Conservation (phyloP, 495 filamentous ascomycete species). For the Aspergillus sparsus region DNA sequence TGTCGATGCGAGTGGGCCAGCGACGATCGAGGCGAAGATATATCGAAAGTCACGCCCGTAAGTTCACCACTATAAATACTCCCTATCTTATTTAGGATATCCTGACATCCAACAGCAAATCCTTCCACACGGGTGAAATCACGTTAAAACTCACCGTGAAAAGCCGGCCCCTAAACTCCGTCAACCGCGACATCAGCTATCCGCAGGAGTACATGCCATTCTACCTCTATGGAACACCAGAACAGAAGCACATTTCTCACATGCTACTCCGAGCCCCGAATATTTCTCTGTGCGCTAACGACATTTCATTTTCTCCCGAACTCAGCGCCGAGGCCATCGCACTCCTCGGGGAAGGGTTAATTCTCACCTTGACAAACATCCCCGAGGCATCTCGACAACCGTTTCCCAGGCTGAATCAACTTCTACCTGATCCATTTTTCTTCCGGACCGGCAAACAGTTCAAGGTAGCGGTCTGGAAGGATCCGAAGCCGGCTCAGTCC, state of each 20-base stretch:
- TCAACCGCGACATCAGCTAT: conserved; percentile 36
- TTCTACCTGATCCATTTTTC: conserved; percentile 30
- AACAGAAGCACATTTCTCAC: conserved; percentile 37
- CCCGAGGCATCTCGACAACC: conserved; percentile 39
- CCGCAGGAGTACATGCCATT: conserved; percentile 41
- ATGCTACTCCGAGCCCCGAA: conserved; percentile 33
- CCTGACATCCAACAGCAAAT: not conserved
- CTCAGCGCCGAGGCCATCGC: conserved; percentile 7
- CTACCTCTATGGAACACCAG: conserved; percentile 44
- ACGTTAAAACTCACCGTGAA: conserved; percentile 25
- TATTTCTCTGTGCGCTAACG: conserved; percentile 1
- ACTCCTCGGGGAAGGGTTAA: conserved; percentile 17
- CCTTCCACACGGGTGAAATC: conserved; percentile 1
- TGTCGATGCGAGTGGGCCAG: not conserved
- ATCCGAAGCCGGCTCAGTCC: conserved; percentile 19
- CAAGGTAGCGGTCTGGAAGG: conserved; percentile 34
- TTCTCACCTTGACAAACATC: conserved; percentile 27
- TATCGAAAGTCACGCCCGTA: not conserved
- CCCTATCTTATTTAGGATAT: not conserved
- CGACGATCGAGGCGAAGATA: not conserved
- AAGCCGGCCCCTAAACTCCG: conserved; percentile 31
- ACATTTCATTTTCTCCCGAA: not conserved
- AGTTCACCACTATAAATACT: not conserved
- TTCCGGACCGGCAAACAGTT: conserved; percentile 32
- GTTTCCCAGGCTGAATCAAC: conserved; percentile 24